Percentiles rank a stretch among this genome's conserved stretches.
Evolutionary conservation across 2,329 filamentous ascomycete species (phyloP).

Genomic region (Sporothrix mexicana): DNA sequence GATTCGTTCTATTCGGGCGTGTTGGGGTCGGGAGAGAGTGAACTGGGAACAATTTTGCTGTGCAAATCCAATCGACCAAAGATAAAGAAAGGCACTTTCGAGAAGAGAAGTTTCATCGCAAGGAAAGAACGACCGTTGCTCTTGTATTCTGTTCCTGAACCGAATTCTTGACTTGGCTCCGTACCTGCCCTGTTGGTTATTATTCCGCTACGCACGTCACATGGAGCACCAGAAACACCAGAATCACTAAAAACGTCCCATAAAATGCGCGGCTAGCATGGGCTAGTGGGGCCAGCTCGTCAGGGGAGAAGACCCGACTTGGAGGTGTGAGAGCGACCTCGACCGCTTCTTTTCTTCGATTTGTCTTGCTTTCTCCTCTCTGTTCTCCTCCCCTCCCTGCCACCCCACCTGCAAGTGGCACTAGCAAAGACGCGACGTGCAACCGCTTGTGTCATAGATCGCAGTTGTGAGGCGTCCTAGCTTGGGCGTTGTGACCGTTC

Average conservation of each 20-base stretch:
- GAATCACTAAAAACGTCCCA: constrained; percentile 7
- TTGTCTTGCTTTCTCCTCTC: not conserved
- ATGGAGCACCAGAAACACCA: constrained; percentile 20
- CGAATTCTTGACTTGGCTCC: no score
- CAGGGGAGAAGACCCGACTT: not conserved
- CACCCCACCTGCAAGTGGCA: constrained; percentile 22
- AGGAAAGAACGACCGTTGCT: not conserved
- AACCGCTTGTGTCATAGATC: constrained; percentile 24
- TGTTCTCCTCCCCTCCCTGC: constrained; percentile 22
- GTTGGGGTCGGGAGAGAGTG: not conserved
- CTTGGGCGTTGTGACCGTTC: no score
- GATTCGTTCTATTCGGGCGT: not conserved
- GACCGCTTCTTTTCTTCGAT: constrained; percentile 15
- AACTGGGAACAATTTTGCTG: no score
- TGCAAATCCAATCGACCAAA: not conserved
- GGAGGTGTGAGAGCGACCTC: not conserved
- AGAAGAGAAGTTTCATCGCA: not conserved
- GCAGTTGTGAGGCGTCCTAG: not conserved
- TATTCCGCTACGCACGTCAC: constrained; percentile 23
- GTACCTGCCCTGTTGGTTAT: constrained; percentile 8
- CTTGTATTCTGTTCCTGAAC: constrained; percentile 4
- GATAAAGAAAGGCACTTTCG: not conserved
- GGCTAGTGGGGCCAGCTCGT: constrained; percentile 6
- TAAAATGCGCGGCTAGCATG: constrained; percentile 17
- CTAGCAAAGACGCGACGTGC: constrained; percentile 21